Conservation (phyloP, 352 stramenopile genomes). For the Pythium sp. region DNA sequence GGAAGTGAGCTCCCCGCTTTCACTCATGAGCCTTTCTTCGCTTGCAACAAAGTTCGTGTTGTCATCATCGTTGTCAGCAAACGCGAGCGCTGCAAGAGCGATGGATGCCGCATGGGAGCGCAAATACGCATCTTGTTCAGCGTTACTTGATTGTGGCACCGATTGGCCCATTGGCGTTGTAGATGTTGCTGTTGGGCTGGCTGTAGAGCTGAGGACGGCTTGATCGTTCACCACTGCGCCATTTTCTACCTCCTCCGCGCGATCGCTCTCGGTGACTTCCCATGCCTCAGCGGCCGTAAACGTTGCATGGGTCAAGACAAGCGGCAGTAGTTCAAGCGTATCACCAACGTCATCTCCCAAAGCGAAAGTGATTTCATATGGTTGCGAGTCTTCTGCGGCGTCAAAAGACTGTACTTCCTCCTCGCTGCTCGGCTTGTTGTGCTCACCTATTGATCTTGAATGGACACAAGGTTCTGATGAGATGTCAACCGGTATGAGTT, state of each 20-base stretch:
- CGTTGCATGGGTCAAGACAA: neutral
- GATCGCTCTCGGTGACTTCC: neutral
- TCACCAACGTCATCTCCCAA: neutral
- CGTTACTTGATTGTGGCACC: neutral
- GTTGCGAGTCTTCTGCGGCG: neutral
- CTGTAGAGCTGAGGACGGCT: neutral
- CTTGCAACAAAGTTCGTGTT: neutral
- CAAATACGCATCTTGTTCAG: neutral
- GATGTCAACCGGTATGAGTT: too few relatives aligned
- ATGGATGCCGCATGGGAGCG: slow-evolving; percentile 6
- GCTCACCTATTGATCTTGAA: neutral
- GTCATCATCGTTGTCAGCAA: slow-evolving; percentile 9
- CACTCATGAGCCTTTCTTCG: neutral
- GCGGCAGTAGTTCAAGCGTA: neutral
- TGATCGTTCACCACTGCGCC: too few relatives aligned
- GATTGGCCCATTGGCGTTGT: neutral
- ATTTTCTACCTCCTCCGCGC: neutral
- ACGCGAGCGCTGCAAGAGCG: slow-evolving; percentile 19
- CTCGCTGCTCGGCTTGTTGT: neutral
- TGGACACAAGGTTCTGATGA: too few relatives aligned
- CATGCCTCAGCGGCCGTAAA: neutral
- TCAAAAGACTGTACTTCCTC: neutral
- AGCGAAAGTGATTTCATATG: neutral
- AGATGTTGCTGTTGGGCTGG: neutral
- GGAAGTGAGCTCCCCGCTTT: neutral